phyloP scores from a whole-genome alignment of 2,329 filamentous ascomycete genomes.

The Arthroderma sp. region DNA sequence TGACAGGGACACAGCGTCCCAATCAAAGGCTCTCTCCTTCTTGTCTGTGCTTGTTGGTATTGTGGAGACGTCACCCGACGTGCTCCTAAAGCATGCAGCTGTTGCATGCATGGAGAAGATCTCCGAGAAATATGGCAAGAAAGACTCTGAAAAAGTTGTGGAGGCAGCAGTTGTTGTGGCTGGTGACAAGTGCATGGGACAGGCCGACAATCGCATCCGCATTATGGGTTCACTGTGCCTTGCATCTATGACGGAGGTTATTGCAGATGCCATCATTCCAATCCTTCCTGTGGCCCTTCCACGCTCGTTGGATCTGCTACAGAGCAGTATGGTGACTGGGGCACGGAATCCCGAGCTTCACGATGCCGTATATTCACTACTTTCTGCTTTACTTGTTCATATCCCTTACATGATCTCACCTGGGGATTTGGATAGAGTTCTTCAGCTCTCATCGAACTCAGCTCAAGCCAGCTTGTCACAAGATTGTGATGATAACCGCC shows the following conservation, averaged over 20 bases:
- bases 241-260: constrained; percentile 75
- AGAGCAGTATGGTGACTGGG: constrained; percentile 46
- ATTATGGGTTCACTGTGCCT: constrained; percentile 81
- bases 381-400: constrained; percentile 67
- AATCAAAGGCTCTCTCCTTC: constrained; percentile 63
- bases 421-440: constrained; percentile 57
- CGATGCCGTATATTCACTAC: constrained; percentile 68
- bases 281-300: constrained; percentile 66
- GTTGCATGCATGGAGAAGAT: constrained; percentile 88
- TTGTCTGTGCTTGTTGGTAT: constrained; percentile 66
- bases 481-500: constrained; percentile 52
- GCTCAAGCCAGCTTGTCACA: constrained; percentile 50
- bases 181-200: constrained; percentile 62
- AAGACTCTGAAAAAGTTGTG: constrained; percentile 64
- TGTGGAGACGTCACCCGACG: constrained; percentile 58
- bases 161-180: constrained; percentile 66
- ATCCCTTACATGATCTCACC: constrained; percentile 82
- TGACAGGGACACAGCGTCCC: constrained; percentile 55
- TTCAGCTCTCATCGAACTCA: constrained; percentile 61
- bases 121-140: constrained; percentile 88
- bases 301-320: constrained; percentile 58
- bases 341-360: constrained; percentile 54
- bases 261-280: constrained; percentile 75
- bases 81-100: constrained; percentile 69
- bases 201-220: constrained; percentile 58